Base-by-base conservation (phyloP, 192 early-diverging fungal genomes). In the Rhizophagus clarus region DNA sequence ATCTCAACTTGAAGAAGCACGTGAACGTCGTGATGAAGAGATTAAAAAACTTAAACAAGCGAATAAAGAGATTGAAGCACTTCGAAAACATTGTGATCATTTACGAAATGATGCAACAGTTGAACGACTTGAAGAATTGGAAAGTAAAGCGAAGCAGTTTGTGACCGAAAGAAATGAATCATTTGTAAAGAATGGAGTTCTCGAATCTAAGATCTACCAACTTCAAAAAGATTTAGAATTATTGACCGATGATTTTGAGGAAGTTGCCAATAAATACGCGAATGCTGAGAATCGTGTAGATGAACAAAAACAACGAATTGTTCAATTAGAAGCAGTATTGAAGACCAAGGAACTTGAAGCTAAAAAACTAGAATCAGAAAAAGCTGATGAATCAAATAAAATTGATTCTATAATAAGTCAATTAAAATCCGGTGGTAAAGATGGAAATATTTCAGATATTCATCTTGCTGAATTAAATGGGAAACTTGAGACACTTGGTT, bases 41-140 rank as follows among this genome's bases (percentile, higher is more conserved):
- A 72, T 72, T 20, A 24, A 6, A 72, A 72, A 72, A 72, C 37
- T 72, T 24, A 37, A 72, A 72, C 28, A 37, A 72, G 70, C 70
- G 3, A 24, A 72, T 37, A n/a, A 4, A 24, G 34, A 72, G 70
- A 72, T 72, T 42, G 24, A 72, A 11, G 70, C 32, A 37, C 42
- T 72, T 37, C 24, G 31, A 72, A n/a, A 24, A 8, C 70, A 72
- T 45, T 45, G 40, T 40, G 31, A 42, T 22, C 28, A 14, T n/a
- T 47, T 72, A 37, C 70, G 28, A 24, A 72, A 72, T 42, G 63
- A 28, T 12, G 28, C 63, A 5, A 64, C 28, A 8, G 63, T 29
- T 10, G 20, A 56, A 56, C 51, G 51, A 4, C 6, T 56, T 56
- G 51, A 56, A 22, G 51, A 56, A 56, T 56, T 56, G 20, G 51